phyloP scores from a whole-genome alignment of 805 yeast genomes.

The Yarrowia sp. region DNA sequence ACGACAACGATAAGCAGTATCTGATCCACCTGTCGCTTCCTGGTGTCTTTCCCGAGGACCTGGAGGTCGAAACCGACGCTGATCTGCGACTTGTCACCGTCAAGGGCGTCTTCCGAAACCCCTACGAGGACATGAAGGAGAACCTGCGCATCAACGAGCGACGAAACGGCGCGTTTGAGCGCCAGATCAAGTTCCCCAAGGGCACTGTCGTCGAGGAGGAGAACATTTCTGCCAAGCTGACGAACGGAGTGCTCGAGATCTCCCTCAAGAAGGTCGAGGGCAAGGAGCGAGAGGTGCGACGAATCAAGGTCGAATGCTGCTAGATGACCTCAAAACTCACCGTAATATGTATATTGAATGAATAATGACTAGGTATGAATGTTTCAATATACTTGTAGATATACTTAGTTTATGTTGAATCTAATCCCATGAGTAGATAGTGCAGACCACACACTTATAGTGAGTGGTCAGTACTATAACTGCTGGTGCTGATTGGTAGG shows the following conservation, averaged over 20 bases:
- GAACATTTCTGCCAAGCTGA: constrained; percentile 51
- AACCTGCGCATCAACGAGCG: constrained; percentile 52
- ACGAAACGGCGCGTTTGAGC: constrained; percentile 56
- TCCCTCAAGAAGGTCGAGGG: constrained; percentile 48
- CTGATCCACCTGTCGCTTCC: constrained; percentile 53
- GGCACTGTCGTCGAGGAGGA: constrained; percentile 54
- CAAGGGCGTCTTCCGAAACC: constrained; percentile 42
- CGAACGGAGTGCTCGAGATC: constrained; percentile 54
- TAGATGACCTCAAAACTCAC: background rate
- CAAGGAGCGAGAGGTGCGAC: constrained; percentile 37
- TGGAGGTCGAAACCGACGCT: constrained; percentile 60
- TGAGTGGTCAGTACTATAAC: too few relatives aligned
- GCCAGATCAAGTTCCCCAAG: constrained; percentile 55
- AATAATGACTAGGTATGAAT: background rate
- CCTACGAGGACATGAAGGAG: constrained; percentile 40
- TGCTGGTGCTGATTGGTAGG: too few relatives aligned
- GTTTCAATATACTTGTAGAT: too few relatives aligned
- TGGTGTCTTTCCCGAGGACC: constrained; percentile 54
- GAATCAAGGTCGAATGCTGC: constrained; percentile 31
- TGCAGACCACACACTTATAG: too few relatives aligned
- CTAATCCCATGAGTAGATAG: too few relatives aligned
- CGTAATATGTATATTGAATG: constrained; percentile 2
- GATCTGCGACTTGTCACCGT: constrained; percentile 52
- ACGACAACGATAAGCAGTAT: constrained; percentile 49
- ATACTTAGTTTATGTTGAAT: too few relatives aligned